A percentile compares a stretch with the other conserved stretches of the same genome.
phyloP scores from a whole-genome alignment of 2,329 filamentous ascomycete species.

The Apiospora sp. region DNA sequence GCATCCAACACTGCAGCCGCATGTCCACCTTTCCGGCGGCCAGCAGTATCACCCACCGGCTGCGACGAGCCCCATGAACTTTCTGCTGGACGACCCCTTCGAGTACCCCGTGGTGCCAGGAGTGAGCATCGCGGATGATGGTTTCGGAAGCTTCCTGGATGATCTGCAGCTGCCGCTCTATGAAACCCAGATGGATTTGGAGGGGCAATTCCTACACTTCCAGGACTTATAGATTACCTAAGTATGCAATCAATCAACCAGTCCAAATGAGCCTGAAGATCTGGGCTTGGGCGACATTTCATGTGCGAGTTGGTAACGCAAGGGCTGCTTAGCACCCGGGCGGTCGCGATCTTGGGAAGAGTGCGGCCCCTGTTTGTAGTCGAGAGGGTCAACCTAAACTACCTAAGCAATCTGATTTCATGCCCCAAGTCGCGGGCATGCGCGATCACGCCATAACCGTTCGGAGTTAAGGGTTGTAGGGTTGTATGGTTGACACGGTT shows the following conservation, averaged over 20 bases:
- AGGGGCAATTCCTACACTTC: slow-evolving; percentile 22
- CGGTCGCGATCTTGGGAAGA: too few relatives aligned
- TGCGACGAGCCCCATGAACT: slow-evolving; percentile 13
- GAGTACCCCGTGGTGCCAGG: slow-evolving; percentile 27
- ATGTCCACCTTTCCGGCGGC: background rate
- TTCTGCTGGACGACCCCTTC: slow-evolving; percentile 27
- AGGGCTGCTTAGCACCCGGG: too few relatives aligned
- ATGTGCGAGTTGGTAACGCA: too few relatives aligned
- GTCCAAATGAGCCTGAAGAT: too few relatives aligned
- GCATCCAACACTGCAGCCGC: too few relatives aligned
- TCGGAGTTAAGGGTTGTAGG: too few relatives aligned
- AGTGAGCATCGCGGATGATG: slow-evolving; percentile 24
- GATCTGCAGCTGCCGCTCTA: slow-evolving; percentile 24
- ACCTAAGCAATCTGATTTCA: background rate
- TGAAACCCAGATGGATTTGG: slow-evolving; percentile 33
- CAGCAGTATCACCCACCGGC: background rate
- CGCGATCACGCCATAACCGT: background rate
- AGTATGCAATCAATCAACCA: too few relatives aligned
- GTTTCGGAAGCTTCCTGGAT: background rate
- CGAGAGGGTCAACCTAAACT: background rate
- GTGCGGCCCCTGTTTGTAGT: too few relatives aligned
- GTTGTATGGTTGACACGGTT: background rate
- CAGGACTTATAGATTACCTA: background rate
- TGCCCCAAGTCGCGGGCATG: background rate
- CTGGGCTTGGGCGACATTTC: too few relatives aligned